These are phyloP conservation scores for Epicoccum sorghinum DNA, from an alignment of 2,329 filamentous ascomycete genomes.

Conservation along the genomic window DNA sequence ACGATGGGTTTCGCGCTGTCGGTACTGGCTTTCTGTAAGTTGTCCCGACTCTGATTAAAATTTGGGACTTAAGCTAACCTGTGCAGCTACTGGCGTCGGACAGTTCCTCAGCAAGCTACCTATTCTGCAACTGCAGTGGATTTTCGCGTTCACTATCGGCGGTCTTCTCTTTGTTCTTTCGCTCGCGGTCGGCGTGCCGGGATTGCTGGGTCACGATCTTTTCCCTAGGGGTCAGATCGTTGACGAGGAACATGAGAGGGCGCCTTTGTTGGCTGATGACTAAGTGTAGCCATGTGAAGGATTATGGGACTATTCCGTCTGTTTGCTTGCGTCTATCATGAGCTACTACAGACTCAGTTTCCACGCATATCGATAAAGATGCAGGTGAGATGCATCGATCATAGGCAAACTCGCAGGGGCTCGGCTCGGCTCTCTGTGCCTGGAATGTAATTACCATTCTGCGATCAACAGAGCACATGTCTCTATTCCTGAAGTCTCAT, in stretches of 20 bases:
- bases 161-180: slow-evolving; percentile 73
- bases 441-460: no score
- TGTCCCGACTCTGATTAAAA: not conserved
- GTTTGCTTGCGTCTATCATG: no score
- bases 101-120: slow-evolving; percentile 77
- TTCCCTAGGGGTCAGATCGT: slow-evolving; percentile 56
- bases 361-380: no score
- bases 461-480: no score
- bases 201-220: slow-evolving; percentile 63
- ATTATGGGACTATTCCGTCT: not conserved
- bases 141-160: slow-evolving; percentile 88
- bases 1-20: slow-evolving; percentile 81
- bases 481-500: no score
- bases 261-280: slow-evolving; percentile 56
- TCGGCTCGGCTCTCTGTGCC: no score
- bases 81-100: slow-evolving; percentile 70
- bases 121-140: slow-evolving; percentile 84
- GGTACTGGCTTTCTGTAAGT: slow-evolving; percentile 71
- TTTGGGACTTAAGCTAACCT: not conserved
- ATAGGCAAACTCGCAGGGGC: no score
- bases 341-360: no score
- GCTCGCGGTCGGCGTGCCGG: slow-evolving; percentile 67
- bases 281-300: not conserved
- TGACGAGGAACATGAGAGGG: slow-evolving; percentile 58
- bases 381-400: no score